Conservation (phyloP, 176 grass and related monocot species). For the Aegilops sharonensis region DNA sequence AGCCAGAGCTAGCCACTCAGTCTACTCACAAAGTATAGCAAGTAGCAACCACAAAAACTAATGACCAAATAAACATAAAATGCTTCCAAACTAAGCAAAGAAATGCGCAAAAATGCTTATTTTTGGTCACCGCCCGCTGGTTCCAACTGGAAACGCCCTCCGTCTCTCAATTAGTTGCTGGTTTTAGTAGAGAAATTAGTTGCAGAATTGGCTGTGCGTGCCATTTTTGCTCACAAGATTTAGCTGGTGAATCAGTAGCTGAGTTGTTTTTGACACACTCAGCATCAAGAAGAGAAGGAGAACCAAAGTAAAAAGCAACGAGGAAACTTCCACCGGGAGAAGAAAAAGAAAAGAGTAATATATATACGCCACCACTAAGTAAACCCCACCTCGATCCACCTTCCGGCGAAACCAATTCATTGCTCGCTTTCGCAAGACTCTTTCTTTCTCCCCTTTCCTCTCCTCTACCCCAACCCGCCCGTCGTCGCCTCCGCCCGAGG, state of each 20-base stretch:
- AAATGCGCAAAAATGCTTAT: not conserved
- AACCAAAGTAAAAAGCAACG: constrained; percentile 1
- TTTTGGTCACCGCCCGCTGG: not conserved
- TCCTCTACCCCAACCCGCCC: too few species aligned
- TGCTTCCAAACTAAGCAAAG: constrained; percentile 26
- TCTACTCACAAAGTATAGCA: not conserved
- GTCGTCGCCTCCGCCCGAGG: not conserved
- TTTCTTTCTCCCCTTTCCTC: not conserved
- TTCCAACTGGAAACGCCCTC: not conserved
- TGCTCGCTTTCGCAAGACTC: constrained; percentile 34
- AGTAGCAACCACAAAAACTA: constrained; percentile 18
- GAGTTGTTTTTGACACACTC: not conserved
- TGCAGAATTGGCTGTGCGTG: not conserved
- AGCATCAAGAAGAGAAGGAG: not conserved
- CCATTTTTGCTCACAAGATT: not conserved
- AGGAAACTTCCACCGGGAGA: not conserved
- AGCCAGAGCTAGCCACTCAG: not conserved
- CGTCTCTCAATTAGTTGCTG: not conserved
- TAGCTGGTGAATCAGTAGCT: not conserved
- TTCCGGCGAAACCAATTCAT: constrained; percentile 17
- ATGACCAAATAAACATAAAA: not conserved
- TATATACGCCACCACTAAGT: constrained; percentile 20
- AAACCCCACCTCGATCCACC: constrained; percentile 1
- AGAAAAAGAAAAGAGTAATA: constrained; percentile 36
- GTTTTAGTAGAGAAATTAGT: not conserved